phyloP scores from a whole-genome alignment of 140 eudicot genomes.

The Bidens hawaiensis region DNA sequence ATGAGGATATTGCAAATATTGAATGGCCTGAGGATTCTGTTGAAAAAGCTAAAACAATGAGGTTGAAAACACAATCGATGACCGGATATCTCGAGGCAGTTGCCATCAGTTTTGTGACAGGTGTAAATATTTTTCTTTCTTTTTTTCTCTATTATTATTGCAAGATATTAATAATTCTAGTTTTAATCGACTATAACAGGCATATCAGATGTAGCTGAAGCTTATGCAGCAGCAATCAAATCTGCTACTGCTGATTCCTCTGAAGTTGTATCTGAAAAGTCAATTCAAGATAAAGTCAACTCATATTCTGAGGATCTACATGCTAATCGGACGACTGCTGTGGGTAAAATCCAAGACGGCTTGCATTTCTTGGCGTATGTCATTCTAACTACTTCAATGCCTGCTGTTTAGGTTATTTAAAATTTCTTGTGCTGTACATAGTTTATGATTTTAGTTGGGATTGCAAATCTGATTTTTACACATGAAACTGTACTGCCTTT shows the following conservation, averaged over 20 bases:
- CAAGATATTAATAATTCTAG: background rate
- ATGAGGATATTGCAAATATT: constrained; percentile 44
- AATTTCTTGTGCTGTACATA: constrained; percentile 39
- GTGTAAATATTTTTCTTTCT: constrained; percentile 38
- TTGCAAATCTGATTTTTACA: constrained; percentile 10
- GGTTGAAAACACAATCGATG: constrained; percentile 59
- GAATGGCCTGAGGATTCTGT: constrained; percentile 92
- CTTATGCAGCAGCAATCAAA: constrained; percentile 69
- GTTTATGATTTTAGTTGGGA: constrained; percentile 20
- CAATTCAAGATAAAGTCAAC: constrained; percentile 63
- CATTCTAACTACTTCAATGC: constrained; percentile 66
- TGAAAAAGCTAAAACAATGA: constrained; percentile 81
- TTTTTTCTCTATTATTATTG: background rate
- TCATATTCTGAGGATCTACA: constrained; percentile 52
- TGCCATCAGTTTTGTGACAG: constrained; percentile 79
- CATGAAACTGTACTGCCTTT: constrained; percentile 8
- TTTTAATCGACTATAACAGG: constrained; percentile 40
- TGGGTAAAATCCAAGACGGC: constrained; percentile 80
- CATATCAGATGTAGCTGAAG: constrained; percentile 94
- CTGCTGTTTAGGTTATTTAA: constrained; percentile 43
- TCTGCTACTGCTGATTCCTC: constrained; percentile 48
- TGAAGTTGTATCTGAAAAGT: constrained; percentile 45
- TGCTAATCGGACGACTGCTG: constrained; percentile 51
- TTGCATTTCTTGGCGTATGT: constrained; percentile 66
- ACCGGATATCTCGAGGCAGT: constrained; percentile 69